Evolutionary conservation across 371 early-diverging fungal genomes (phyloP), one percentile per base, ranked within the genome.

Genomic region (Mortierella sp.): DNA sequence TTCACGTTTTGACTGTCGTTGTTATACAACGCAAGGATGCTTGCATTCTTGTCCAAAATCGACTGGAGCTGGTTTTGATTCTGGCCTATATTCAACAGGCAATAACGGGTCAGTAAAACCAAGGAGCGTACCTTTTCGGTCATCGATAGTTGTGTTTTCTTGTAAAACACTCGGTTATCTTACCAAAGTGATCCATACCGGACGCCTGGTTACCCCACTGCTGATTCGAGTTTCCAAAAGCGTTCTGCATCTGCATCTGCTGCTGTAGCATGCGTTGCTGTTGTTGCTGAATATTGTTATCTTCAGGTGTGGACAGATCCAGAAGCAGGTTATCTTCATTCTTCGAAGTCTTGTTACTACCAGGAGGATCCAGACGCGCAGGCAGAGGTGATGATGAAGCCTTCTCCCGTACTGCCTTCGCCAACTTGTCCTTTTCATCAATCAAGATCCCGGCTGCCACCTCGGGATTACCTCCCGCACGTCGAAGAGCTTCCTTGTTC

Each of bases 401-500:
- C 44, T 70, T 64, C 23, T 68, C 75, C 11, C 70, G 56, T 3
- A 76, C 78, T 15, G 78, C 78, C 32, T 62, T 69, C 3, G 66
- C 61, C 39, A 76, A 21, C 53, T 76, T 76, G 28, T 76, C 78
- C 47, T 73, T 80, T 23, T 80, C 67, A 53, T 83, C 84, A n/a
- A 82, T 78, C 56, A 88, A 64, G 31, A 88, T 66, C 12, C 78
- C 81, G 3, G 81, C 79, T 6, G 88, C 88, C 19, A 88, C 86
- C 17, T 86, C 85, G 6, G 82, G 57, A 60, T 88, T 88, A 12
- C 88, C 88, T 24, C 86, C 88, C 6, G 86, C 80, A 49, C 88
- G 85, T 30, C 85, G 84, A 30, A 88, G 79, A 6, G 84, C 85
- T 37, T 88, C 86, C 28, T 75, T 72, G 60, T 83, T 85, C 37